Evolutionary conservation across 768 basidiomycete genomes (phyloP).

Genomic region (Vararia minispora): DNA sequence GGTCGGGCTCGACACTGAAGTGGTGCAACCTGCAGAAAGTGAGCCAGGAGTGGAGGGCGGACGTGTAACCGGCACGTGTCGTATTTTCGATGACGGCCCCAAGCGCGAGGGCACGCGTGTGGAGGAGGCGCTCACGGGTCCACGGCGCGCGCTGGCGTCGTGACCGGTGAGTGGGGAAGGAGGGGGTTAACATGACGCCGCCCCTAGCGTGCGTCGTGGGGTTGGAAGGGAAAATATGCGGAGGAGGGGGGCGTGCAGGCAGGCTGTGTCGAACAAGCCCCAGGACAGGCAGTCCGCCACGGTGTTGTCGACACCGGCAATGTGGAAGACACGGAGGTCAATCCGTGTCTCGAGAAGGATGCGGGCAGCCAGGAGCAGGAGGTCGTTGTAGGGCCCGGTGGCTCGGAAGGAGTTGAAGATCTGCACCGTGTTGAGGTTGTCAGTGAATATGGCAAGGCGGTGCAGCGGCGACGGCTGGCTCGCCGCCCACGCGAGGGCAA

Average conservation of each 20-base stretch:
- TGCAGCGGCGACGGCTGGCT: background rate
- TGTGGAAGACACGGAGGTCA: conserved; percentile 16
- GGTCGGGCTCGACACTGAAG: conserved; percentile 25
- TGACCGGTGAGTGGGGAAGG: conserved; percentile 10
- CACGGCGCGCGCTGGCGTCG: conserved; percentile 25
- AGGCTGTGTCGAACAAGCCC: background rate
- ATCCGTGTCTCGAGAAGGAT: conserved; percentile 5
- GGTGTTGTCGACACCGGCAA: conserved; percentile 15
- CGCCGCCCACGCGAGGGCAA: background rate
- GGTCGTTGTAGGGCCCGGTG: conserved; percentile 8
- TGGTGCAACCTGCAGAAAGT: conserved; percentile 22
- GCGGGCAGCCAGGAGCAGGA: conserved; percentile 10
- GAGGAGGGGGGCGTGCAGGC: background rate
- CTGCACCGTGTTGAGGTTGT: conserved; percentile 18
- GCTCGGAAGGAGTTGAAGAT: conserved; percentile 17
- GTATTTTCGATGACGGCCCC: conserved; percentile 20
- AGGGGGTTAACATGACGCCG: conserved; percentile 11
- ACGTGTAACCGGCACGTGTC: conserved; percentile 19
- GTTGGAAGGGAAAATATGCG: conserved; percentile 6
- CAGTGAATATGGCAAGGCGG: conserved; percentile 14
- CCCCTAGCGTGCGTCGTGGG: conserved; percentile 19
- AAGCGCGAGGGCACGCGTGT: conserved; percentile 23
- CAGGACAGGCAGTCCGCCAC: conserved; percentile 18
- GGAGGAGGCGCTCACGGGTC: conserved; percentile 22
- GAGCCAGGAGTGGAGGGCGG: conserved; percentile 27